Conservation (phyloP, 2,329 filamentous ascomycete genomes). For the Microcyclospora pomicola region DNA sequence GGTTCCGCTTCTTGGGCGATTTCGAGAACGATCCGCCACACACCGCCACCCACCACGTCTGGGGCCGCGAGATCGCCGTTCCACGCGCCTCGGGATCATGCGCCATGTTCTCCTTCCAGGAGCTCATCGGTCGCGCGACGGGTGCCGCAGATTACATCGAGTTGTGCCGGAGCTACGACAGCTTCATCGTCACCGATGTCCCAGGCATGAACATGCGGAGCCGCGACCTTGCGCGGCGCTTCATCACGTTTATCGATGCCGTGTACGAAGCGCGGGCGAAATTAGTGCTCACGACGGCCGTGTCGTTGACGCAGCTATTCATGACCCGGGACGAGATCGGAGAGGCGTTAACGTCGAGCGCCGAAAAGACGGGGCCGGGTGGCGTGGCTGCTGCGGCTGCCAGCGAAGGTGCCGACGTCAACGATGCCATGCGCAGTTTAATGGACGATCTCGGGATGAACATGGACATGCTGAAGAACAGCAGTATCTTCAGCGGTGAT, state of each 20-base stretch:
- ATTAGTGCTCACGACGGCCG: slow-evolving; percentile 79
- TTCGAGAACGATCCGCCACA: slow-evolving; percentile 62
- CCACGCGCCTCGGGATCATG: slow-evolving; percentile 77
- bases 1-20: slow-evolving; percentile 91
- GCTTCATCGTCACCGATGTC: slow-evolving; percentile 82
- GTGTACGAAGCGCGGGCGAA: slow-evolving; percentile 91
- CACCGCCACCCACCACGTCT: slow-evolving; percentile 66
- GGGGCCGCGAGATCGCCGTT: slow-evolving; percentile 81
- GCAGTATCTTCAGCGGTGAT: slow-evolving; percentile 78
- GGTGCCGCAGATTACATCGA: slow-evolving; percentile 93
- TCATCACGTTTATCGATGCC: slow-evolving; percentile 96
- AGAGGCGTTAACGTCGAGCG: slow-evolving; percentile 29
- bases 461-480: slow-evolving; percentile 71
- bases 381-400: slow-evolving; percentile 17
- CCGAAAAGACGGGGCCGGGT: slow-evolving; percentile 14
- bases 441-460: slow-evolving; percentile 82
- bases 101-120: slow-evolving; percentile 83
- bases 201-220: slow-evolving; percentile 81
- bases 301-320: slow-evolving; percentile 75
- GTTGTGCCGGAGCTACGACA: slow-evolving; percentile 75
- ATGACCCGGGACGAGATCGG: slow-evolving; percentile 28
- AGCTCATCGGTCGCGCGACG: slow-evolving; percentile 77
- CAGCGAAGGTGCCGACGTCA: slow-evolving; percentile 32
- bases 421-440: slow-evolving; percentile 60
- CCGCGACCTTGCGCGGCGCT: slow-evolving; percentile 76